A percentile compares a stretch with the other conserved stretches of the same genome.
These are phyloP conservation scores for Yamadazyma mexicana DNA, from an alignment of 1,139 yeast species.

Conservation along the genomic window DNA sequence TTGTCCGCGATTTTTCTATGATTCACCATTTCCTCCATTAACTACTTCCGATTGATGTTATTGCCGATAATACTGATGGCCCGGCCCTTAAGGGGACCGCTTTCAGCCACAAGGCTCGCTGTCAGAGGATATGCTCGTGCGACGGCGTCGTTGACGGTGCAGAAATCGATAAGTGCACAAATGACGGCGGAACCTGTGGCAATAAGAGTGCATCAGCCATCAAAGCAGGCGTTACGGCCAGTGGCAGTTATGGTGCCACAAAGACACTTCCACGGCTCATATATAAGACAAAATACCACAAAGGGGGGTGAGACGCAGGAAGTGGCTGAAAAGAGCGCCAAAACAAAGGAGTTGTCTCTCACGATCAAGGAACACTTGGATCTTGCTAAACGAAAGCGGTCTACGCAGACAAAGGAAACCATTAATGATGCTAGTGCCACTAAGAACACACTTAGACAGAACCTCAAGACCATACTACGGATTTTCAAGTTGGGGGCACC, in stretches of 20 bases:
- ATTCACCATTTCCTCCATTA: not conserved
- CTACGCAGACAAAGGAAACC: constrained; percentile 34
- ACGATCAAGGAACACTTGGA: constrained; percentile 34
- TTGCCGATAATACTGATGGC: not conserved
- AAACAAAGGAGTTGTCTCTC: constrained; percentile 14
- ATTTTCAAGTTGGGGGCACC: constrained; percentile 43
- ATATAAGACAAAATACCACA: not conserved
- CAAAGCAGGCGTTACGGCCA: not conserved
- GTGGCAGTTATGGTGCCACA: not conserved
- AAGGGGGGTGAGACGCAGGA: not conserved
- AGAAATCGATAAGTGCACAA: too few species aligned
- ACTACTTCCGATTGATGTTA: not conserved
- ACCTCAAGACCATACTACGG: constrained; percentile 36
- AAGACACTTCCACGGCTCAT: not conserved
- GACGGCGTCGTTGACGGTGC: not conserved
- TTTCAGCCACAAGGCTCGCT: not conserved
- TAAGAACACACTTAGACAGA: constrained; percentile 32
- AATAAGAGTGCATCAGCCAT: not conserved
- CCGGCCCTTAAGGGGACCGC: not conserved
- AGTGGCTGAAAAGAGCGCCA: not conserved
- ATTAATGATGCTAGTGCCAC: constrained; percentile 28
- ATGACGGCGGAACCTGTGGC: not conserved
- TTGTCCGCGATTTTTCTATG: constrained; percentile 2
- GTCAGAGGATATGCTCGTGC: not conserved
- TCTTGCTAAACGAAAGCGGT: constrained; percentile 25